phyloP scores from a whole-genome alignment of 345 rosid species.

The Clarkia xantiana region DNA sequence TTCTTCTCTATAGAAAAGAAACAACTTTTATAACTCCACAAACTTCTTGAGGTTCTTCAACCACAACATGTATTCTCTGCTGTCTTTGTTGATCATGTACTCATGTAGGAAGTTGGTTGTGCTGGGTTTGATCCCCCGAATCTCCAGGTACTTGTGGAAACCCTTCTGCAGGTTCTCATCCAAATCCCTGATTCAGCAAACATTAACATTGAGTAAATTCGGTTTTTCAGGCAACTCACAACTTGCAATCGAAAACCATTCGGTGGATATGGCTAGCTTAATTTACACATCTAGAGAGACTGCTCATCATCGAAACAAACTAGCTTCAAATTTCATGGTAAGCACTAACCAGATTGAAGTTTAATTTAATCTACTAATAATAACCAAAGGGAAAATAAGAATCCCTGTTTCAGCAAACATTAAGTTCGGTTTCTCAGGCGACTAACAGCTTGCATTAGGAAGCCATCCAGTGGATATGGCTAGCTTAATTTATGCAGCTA shows the following conservation, averaged over 20 bases:
- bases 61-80: conserved; percentile 53
- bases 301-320: background rate
- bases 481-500: no score
- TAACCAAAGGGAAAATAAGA: no score
- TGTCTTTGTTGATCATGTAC: conserved; percentile 85
- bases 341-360: background rate
- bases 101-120: conserved; percentile 73
- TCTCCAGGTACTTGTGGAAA: conserved; percentile 61
- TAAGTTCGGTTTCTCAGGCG: no score
- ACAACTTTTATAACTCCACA: conserved; percentile 24
- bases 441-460: no score
- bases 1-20: background rate
- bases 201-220: conserved; percentile 2
- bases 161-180: conserved; percentile 72
- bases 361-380: background rate
- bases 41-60: conserved; percentile 60
- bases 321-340: background rate
- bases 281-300: no score
- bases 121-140: conserved; percentile 67
- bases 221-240: no score
- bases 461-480: no score
- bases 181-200: conserved; percentile 41
- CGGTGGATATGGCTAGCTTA: no score
- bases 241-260: no score
- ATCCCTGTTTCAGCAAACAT: background rate